A percentile compares a stretch with the other conserved stretches of the same genome.
phyloP scores from a whole-genome alignment of 2,329 filamentous ascomycete species.

The Corynespora cassiicola region DNA sequence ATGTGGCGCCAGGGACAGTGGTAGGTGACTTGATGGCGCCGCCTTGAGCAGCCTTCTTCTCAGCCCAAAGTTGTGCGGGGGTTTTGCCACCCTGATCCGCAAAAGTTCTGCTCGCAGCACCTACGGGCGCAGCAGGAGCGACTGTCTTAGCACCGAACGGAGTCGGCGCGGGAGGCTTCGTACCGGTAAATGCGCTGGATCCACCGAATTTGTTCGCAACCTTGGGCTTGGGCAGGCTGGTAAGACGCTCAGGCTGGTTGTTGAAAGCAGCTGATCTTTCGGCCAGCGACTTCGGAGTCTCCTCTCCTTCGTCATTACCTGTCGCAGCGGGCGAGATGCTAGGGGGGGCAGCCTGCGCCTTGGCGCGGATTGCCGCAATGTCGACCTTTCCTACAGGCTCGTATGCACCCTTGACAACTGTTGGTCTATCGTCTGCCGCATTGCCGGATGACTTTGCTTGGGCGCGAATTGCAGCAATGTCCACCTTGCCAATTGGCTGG shows the following conservation, averaged over 20 bases:
- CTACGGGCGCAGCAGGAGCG: slow-evolving; percentile 69
- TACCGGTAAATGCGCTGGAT: slow-evolving; percentile 77
- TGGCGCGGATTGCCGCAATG: slow-evolving; percentile 89
- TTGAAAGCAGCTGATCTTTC: slow-evolving; percentile 78
- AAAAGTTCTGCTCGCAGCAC: slow-evolving; percentile 87
- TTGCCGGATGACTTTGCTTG: slow-evolving; percentile 68
- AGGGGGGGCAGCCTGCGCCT: slow-evolving; percentile 64
- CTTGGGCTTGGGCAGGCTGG: slow-evolving; percentile 91
- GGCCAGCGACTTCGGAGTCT: slow-evolving; percentile 69
- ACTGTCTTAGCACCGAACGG: slow-evolving; percentile 68
- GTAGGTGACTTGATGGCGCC: slow-evolving; percentile 58
- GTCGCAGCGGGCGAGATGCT: slow-evolving; percentile 53
- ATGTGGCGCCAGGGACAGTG: slow-evolving; percentile 32
- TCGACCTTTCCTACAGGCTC: slow-evolving; percentile 97
- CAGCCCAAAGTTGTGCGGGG: slow-evolving; percentile 94
- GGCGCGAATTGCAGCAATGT: slow-evolving; percentile 87
- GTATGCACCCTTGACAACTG: slow-evolving; percentile 88
- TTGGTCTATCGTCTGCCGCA: slow-evolving; percentile 76
- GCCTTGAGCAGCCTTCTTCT: slow-evolving; percentile 88
- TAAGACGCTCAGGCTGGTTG: slow-evolving; percentile 76
- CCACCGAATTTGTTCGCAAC: slow-evolving; percentile 87
- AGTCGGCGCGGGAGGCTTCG: slow-evolving; percentile 83
- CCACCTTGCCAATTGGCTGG: slow-evolving; percentile 95
- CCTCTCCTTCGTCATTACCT: slow-evolving; percentile 54
- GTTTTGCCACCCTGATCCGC: slow-evolving; percentile 95